These are phyloP conservation scores for Grosmannia clavigera DNA, from an alignment of 2,329 filamentous ascomycete species.

Conservation along the genomic window DNA sequence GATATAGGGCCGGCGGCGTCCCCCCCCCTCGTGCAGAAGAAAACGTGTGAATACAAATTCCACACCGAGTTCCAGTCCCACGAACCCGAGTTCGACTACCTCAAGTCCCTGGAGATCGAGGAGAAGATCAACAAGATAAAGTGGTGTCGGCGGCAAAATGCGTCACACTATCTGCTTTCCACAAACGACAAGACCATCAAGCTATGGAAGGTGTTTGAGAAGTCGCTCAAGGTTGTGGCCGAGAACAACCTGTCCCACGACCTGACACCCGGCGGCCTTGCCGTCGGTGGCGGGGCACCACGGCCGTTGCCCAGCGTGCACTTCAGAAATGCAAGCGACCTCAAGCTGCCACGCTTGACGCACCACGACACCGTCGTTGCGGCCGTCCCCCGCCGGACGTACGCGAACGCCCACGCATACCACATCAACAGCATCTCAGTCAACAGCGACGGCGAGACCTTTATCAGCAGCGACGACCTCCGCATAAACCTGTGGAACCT, in stretches of 20 bases:
- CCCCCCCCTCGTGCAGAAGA: constrained; percentile 56
- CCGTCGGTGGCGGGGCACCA: constrained; percentile 66
- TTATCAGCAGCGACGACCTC: constrained; percentile 96
- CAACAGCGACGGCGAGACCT: constrained; percentile 98
- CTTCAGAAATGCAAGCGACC: constrained; percentile 68
- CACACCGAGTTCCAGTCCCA: constrained; percentile 99
- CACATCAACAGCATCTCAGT: constrained; percentile 99
- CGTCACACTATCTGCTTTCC: constrained; percentile 93
- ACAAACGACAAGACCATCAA: constrained; percentile 99
- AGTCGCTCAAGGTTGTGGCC: constrained; percentile 95
- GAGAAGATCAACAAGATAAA: constrained; percentile 99
- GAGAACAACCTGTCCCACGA: constrained; percentile 98
- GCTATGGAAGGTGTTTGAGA: constrained; percentile 99
- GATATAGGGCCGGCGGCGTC: background rate
- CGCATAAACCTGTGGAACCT: constrained; percentile 98
- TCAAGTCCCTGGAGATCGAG: constrained; percentile 98
- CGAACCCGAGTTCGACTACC: constrained; percentile 97
- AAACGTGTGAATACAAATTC: constrained; percentile 99
- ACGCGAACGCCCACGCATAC: constrained; percentile 96
- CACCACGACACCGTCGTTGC: constrained; percentile 98
- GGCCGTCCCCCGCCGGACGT: constrained; percentile 87
- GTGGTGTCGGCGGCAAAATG: constrained; percentile 96
- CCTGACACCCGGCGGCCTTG: constrained; percentile 62
- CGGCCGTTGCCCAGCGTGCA: constrained; percentile 57
- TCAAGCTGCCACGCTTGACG: constrained; percentile 91